Percentiles rank a stretch among this genome's conserved stretches.
Evolutionary conservation across 768 basidiomycete species (phyloP).

Genomic region (Xerocomellus chrysenteron): DNA sequence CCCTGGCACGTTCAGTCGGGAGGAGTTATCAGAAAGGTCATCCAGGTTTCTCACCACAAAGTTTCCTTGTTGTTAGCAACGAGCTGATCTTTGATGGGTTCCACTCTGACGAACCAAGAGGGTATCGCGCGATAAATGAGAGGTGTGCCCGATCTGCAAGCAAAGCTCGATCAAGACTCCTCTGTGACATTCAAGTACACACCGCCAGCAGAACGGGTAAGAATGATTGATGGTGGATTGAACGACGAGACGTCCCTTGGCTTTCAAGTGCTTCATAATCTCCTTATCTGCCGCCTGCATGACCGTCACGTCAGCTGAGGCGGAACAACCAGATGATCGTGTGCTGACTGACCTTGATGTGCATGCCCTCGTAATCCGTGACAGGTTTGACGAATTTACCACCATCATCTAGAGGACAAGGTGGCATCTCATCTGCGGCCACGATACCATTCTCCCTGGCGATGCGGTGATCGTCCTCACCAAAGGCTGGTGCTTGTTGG

Average conservation of each 20-base stretch:
- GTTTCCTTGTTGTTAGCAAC: constrained; percentile 90
- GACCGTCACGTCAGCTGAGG: not conserved
- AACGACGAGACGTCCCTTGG: constrained; percentile 82
- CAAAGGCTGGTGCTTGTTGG: constrained; percentile 97
- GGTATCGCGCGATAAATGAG: constrained; percentile 96
- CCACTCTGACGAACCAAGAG: constrained; percentile 92
- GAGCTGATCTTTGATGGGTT: constrained; percentile 80
- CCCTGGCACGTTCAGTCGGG: constrained; percentile 49
- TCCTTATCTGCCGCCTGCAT: constrained; percentile 88
- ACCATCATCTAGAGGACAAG: constrained; percentile 90
- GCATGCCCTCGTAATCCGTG: constrained; percentile 80
- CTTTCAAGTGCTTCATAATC: constrained; percentile 88
- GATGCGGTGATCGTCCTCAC: constrained; percentile 98
- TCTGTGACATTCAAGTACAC: constrained; percentile 2
- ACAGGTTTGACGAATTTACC: constrained; percentile 89
- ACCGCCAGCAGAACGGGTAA: constrained; percentile 99
- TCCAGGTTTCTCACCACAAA: constrained; percentile 58
- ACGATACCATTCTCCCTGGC: constrained; percentile 82
- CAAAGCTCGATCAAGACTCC: not conserved
- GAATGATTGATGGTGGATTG: constrained; percentile 85
- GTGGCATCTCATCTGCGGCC: constrained; percentile 88
- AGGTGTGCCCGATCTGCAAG: constrained; percentile 82
- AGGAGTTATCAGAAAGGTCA: not conserved
- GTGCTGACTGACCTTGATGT: constrained; percentile 72
- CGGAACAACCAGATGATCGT: not conserved